Base-by-base conservation (phyloP, 192 early-diverging fungal species). In the Piromyces sp. region DNA sequence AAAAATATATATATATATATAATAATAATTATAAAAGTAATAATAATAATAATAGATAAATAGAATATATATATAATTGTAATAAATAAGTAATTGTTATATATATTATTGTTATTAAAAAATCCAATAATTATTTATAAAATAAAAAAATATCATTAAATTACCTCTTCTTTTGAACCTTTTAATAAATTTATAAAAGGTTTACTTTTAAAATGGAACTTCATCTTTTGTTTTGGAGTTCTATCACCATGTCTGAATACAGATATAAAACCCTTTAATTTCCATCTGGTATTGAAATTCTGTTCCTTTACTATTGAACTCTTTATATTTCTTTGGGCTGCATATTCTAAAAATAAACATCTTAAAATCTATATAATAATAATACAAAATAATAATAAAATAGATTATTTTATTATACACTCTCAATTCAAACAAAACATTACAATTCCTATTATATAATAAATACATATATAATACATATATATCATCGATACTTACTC, bases 181-280 rank as follows among this genome's bases (percentile, higher is more conserved):
- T 30, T 30, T 84, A 33, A 85, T 33, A 31, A 30, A 80, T 29
- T 78, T 86, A 28, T 26, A 80, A 97, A 94, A 0, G 93, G 91
- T 5, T 89, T 85, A 37, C 90, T 90, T 33, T 85, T 87, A 84
- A 97, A 93, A 28, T 88, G 88, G 81, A 94, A 95, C 89, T 99
- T 99, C 85, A 94, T 89, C 88, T 99, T 99, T 84, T 97, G 96
- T 88, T 99, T 99, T 79, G 97, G 97, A 22, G 97, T 99, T 30
- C 97, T 88, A 83, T 99, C 97, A 29, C 93, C 96, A 85, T 99
- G 97, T 68, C 97, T 91, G 81, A 97, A 93, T 1, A 99, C 95
- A 3, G 93, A 94, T 16, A 97, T 84, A 84, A 98, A 97, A 13
- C 93, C 95, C 87, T 99, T 99, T 30, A 99, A 87, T 79, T 90